Base-by-base conservation (phyloP, 805 yeast genomes). In the Citeromyces nyonsensis region DNA sequence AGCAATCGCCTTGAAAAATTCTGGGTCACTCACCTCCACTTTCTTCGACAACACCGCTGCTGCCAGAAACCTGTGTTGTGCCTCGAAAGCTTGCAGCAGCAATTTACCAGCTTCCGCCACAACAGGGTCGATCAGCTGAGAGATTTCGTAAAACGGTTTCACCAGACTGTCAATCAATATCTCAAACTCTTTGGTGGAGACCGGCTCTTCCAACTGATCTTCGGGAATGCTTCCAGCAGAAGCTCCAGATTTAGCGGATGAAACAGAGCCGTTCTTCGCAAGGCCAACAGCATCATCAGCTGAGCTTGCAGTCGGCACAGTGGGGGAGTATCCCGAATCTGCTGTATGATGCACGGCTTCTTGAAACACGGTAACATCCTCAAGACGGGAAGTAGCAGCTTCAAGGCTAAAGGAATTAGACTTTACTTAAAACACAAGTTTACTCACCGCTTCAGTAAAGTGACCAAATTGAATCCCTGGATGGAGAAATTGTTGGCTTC, bases 351-450 rank as follows among this genome's bases (percentile, higher is more conserved):
- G 46, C 31, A 68, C 61, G 26, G 69, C 72, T 43, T 76, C 82
- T 48, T 83, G 94, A 51, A 66, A 75, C 33, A 79, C 66, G 22
- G 93, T 82, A 30, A 85, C 73, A 51, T 85, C 95, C 48, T 85
- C 96, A 43, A 85, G 69, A 31, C 96, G 73, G 5, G 94, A 77
- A 7, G 96, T 83, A 25, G 95, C 95, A 10, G 94, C 88, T 53
- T 85, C 96, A 44, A 85, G 69, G 42, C 94, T 67, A 46, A 49
- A 20, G 10, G 10, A 4, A 9, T 28, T 25, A 20, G 29, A 30
- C 13, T 5, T 13, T 24, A 10, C 3, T 15, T n/a, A 20, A 22
- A 30, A 20, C 10, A 15, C 10, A 10, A 24, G 14, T 7, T 18
- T 13, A 49, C 68, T 31, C 52, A 64, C 67, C 78, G 61, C 53